Base-by-base conservation (phyloP, 2,329 filamentous ascomycete species). In the Harringtonia aguacate region DNA sequence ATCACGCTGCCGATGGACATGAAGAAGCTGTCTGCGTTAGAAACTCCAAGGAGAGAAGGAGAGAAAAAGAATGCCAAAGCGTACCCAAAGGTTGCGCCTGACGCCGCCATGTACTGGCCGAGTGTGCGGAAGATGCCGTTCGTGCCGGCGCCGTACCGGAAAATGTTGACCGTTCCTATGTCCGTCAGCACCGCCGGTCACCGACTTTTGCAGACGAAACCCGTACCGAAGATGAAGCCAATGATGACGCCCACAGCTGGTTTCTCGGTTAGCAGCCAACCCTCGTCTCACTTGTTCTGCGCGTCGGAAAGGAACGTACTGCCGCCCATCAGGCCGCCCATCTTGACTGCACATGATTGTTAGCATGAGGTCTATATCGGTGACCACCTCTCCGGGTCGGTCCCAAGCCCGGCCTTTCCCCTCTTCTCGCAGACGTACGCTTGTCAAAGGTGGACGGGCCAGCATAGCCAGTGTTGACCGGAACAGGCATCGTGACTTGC, bases 1-100 rank as follows among this genome's bases (percentile, higher is more conserved):
- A 98, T 95, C 36, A 94, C 89, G 55, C 87, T 95, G 54, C 92
- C 92, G 55, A 98, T 95, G 46, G 86, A 90, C 92, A 98, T 98
- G 75, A 98, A 98, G 69, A 97, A 95, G 21, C 77, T 81, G 51
- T 17, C 14, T 4, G 29, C 17, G 22, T 51, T 34, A 52, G 48
- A 35, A n/a, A 18, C 12, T 39, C 8, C 13, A 28, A 30, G 34
- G n/a, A 7, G 18, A 30, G 3, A 33, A 18, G 3, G 9, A 22
- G 15, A 31, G 24, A 7, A 35, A n/a, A 22, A 12, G 17, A 6
- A 8, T 8, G 10, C n/a, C 22, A 5, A 9, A 42, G 55, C 74
- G 50, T 77, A 95, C 90, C 90, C 92, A 63, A 98, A 98, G 10
- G 90, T 97, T 38, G 88, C 87, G 34, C 89, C 89, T 22, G 90